phyloP scores from a whole-genome alignment of 140 eudicot species.

The Senecio squalidus region DNA sequence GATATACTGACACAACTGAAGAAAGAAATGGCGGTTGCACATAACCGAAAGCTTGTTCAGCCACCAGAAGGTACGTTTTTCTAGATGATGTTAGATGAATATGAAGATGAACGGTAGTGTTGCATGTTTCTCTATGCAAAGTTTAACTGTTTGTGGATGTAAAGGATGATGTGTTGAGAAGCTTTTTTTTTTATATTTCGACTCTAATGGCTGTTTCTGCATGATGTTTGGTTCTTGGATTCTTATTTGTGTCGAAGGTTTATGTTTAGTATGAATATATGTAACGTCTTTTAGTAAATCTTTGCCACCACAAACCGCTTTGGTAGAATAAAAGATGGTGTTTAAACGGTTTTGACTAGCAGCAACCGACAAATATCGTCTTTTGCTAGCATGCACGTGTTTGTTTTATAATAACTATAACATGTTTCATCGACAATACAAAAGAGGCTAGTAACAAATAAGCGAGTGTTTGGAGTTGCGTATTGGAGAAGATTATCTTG shows the following conservation, averaged over 20 bases:
- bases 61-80: slow-evolving; percentile 69
- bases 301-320: too few relatives aligned
- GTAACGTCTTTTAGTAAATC: slow-evolving; percentile 12
- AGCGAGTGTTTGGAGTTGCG: too few relatives aligned
- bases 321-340: too few relatives aligned
- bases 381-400: too few relatives aligned
- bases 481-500: too few relatives aligned
- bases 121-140: slow-evolving; percentile 26
- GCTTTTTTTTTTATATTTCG: slow-evolving; percentile 14
- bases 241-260: slow-evolving; percentile 29
- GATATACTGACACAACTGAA: too few relatives aligned
- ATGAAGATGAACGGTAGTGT: slow-evolving; percentile 13
- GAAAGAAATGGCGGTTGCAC: too few relatives aligned
- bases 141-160: slow-evolving; percentile 24
- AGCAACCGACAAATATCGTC: too few relatives aligned
- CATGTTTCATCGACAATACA: too few relatives aligned
- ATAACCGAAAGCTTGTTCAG: slow-evolving; percentile 53
- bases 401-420: too few relatives aligned
- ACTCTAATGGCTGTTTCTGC: slow-evolving; percentile 20
- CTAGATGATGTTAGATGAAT: slow-evolving; percentile 19
- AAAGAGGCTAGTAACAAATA: too few relatives aligned
- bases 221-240: slow-evolving; percentile 30
- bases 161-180: slow-evolving; percentile 19
- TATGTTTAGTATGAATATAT: slow-evolving; percentile 17
- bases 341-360: too few relatives aligned